These are phyloP conservation scores for Raffaelea deltoideospora DNA, from an alignment of 2,329 filamentous ascomycete species.

Conservation along the genomic window DNA sequence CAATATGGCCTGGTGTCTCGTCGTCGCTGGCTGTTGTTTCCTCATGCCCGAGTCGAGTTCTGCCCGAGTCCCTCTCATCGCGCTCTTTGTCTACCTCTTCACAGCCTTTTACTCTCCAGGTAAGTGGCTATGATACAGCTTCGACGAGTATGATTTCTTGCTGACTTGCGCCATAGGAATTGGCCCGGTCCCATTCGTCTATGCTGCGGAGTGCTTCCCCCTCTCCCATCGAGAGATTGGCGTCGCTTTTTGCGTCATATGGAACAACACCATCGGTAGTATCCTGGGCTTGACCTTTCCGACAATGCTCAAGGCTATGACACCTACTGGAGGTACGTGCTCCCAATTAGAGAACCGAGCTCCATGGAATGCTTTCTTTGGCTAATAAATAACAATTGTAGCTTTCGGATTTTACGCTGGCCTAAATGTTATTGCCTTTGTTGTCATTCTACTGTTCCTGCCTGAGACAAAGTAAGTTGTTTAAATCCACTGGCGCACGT, in stretches of 20 bases:
- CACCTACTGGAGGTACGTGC: too few species aligned
- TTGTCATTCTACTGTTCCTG: conserved; percentile 39
- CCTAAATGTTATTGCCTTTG: conserved; percentile 37
- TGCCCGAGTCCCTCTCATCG: conserved; percentile 28
- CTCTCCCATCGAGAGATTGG: conserved; percentile 56
- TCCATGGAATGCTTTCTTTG: too few species aligned
- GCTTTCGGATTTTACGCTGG: conserved; percentile 39
- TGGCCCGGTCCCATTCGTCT: conserved; percentile 52
- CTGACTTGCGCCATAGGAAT: too few species aligned
- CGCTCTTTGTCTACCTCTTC: conserved; percentile 22
- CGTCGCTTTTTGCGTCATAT: conserved; percentile 55
- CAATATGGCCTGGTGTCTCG: conserved; percentile 45
- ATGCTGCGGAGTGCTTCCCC: conserved; percentile 54
- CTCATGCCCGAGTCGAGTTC: conserved; percentile 21
- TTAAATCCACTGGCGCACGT: too few species aligned
- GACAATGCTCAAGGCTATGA: background rate
- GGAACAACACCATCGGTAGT: conserved; percentile 43
- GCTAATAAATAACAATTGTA: too few species aligned
- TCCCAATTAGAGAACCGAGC: too few species aligned
- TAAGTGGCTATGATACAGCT: too few species aligned
- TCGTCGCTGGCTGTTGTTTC: conserved; percentile 40
- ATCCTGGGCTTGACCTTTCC: conserved; percentile 1
- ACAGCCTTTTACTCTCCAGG: conserved; percentile 16
- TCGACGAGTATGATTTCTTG: too few species aligned
- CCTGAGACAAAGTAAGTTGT: conserved; percentile 51